Percentiles rank a stretch among this genome's conserved stretches.
Conservation (phyloP, 2,329 filamentous ascomycete species). For the Drechslerella dactyloides region DNA sequence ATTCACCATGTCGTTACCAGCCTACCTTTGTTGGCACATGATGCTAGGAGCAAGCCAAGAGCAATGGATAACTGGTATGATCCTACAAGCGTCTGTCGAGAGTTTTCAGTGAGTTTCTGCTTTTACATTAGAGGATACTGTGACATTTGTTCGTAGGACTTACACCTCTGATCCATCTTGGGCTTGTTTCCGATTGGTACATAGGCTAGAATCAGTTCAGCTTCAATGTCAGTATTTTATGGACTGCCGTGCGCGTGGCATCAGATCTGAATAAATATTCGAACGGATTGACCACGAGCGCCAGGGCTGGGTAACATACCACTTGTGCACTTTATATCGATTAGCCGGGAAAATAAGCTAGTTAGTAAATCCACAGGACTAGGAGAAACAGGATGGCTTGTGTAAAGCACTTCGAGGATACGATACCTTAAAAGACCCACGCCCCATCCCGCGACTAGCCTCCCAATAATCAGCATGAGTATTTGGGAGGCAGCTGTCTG, state of each 20-base stretch:
- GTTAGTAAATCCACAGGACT: too few relatives aligned
- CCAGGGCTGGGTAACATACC: constrained; percentile 9
- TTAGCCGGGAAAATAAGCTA: not conserved
- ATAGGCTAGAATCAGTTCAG: constrained; percentile 57
- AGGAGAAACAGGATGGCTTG: too few relatives aligned
- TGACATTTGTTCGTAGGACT: not conserved
- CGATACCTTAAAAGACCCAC: constrained; percentile 29
- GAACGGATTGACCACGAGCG: too few relatives aligned
- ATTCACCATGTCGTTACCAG: too few relatives aligned
- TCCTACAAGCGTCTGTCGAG: too few relatives aligned
- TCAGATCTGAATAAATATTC: too few relatives aligned
- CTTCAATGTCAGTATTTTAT: not conserved
- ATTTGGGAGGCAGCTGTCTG: constrained; percentile 65
- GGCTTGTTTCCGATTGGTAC: constrained; percentile 81
- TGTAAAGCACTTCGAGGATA: not conserved
- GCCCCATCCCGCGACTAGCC: constrained; percentile 23
- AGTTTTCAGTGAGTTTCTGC: constrained; percentile 66
- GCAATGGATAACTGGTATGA: constrained; percentile 82
- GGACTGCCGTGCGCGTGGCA: too few relatives aligned
- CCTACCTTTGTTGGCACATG: constrained; percentile 70
- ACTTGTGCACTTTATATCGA: constrained; percentile 64
- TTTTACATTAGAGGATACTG: too few relatives aligned
- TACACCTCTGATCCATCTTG: constrained; percentile 78
- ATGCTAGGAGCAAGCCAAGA: constrained; percentile 71
- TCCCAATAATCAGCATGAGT: constrained; percentile 32